phyloP scores from a whole-genome alignment of 2,329 filamentous ascomycete species.

The Sarocladium kiliense region DNA sequence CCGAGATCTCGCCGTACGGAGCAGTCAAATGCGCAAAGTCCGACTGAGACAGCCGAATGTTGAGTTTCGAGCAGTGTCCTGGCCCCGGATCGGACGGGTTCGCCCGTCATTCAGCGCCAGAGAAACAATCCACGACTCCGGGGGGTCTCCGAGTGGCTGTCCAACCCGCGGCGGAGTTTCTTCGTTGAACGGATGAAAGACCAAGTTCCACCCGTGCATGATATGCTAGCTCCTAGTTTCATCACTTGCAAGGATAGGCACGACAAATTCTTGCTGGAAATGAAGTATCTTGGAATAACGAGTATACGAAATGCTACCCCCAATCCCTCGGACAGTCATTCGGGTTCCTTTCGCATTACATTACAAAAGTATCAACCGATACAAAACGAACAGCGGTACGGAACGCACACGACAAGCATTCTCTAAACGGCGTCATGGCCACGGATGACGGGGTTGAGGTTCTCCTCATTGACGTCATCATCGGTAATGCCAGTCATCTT shows the following conservation, averaged over 20 bases:
- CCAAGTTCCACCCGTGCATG: no score
- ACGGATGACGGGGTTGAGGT: constrained; percentile 1
- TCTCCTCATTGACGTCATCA: constrained; percentile 8
- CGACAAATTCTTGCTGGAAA: no score
- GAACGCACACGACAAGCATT: neutral
- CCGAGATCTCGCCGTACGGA: neutral
- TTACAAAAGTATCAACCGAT: no score
- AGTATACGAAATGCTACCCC: neutral
- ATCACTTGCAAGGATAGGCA: no score
- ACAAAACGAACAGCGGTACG: no score
- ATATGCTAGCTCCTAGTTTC: no score
- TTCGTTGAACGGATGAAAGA: no score
- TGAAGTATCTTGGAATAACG: neutral
- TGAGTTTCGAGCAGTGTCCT: neutral
- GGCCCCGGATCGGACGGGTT: neutral
- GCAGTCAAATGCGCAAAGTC: neutral
- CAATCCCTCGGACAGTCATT: no score
- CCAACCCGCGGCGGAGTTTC: no score
- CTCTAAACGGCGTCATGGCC: neutral
- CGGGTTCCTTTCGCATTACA: neutral
- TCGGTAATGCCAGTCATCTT: constrained; percentile 22
- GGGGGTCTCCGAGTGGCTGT: no score
- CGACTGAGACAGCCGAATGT: neutral
- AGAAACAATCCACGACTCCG: no score
- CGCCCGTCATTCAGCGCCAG: neutral